A percentile compares a stretch with the other conserved stretches of the same genome.
phyloP scores from a whole-genome alignment of 148 eudicot species.

The Cornus kousa region DNA sequence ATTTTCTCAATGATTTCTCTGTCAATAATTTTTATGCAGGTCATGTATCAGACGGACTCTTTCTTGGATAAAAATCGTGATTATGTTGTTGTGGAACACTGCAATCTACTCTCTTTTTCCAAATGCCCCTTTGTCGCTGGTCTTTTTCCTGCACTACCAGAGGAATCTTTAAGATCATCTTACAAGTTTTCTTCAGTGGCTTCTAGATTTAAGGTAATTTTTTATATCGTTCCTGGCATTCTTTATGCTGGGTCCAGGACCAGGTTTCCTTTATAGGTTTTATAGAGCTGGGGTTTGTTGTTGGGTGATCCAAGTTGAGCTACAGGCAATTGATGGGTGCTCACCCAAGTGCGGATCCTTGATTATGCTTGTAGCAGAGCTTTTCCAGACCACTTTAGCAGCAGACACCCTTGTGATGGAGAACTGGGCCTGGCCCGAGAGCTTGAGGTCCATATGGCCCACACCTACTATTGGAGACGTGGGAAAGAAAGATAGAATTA shows the following conservation, averaged over 20 bases:
- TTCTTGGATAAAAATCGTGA: constrained; percentile 96
- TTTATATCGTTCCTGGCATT: background rate
- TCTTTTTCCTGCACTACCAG: constrained; percentile 70
- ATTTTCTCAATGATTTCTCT: background rate
- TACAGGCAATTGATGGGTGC: background rate
- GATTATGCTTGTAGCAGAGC: background rate
- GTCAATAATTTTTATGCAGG: constrained; percentile 40
- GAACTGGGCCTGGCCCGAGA: no score
- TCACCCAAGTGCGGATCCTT: background rate
- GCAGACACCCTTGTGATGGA: background rate
- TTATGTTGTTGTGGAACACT: constrained; percentile 93
- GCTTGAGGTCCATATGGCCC: no score
- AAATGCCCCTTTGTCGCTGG: constrained; percentile 72
- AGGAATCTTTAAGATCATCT: constrained; percentile 87
- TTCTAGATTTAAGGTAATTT: constrained; percentile 78
- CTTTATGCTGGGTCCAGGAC: background rate
- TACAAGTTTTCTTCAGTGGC: constrained; percentile 96
- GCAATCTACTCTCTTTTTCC: constrained; percentile 73
- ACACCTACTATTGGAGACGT: no score
- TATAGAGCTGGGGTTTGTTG: background rate
- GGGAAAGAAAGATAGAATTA: no score
- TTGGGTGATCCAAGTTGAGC: background rate
- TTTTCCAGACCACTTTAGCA: background rate
- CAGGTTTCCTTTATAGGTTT: background rate
- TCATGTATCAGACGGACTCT: constrained; percentile 78